These are phyloP conservation scores for Cryphonectria japonica DNA, from an alignment of 2,329 filamentous ascomycete species.

Conservation along the genomic window DNA sequence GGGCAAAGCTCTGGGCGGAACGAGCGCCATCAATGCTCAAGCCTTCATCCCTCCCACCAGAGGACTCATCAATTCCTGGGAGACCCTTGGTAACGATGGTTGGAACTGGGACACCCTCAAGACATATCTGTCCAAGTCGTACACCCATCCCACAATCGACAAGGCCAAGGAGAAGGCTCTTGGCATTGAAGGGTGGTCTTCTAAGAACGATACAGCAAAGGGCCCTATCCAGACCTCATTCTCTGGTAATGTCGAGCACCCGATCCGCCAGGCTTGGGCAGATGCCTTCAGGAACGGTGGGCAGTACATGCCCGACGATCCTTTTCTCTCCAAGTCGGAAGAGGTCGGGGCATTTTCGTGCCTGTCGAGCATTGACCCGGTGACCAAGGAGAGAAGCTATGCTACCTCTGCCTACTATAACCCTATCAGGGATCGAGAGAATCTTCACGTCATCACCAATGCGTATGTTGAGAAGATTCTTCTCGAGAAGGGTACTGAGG, in stretches of 20 bases:
- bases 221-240: conserved; percentile 20
- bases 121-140: conserved; percentile 39
- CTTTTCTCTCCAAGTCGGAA: conserved; percentile 9
- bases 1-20: conserved; percentile 40
- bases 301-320: conserved; percentile 9
- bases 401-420: conserved; percentile 27
- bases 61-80: conserved; percentile 36
- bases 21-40: conserved; percentile 37
- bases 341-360: conserved; percentile 23
- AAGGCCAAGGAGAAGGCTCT: background rate
- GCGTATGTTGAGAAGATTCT: conserved; percentile 34
- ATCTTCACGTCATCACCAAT: conserved; percentile 31
- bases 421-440: conserved; percentile 21
- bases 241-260: conserved; percentile 4
- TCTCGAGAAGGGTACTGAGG: conserved; percentile 17
- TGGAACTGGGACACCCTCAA: conserved; percentile 36
- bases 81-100: conserved; percentile 34
- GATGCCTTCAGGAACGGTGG: background rate
- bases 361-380: conserved; percentile 25
- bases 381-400: conserved; percentile 29
- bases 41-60: conserved; percentile 29
- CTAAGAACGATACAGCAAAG: background rate
- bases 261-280: conserved; percentile 18
- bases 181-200: conserved; percentile 5
- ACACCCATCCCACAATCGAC: conserved; percentile 2